Evolutionary conservation across 371 early-diverging fungal genomes (phyloP), one percentile per base, ranked within the genome.

Genomic region (Apophysomyces ossiformis): DNA sequence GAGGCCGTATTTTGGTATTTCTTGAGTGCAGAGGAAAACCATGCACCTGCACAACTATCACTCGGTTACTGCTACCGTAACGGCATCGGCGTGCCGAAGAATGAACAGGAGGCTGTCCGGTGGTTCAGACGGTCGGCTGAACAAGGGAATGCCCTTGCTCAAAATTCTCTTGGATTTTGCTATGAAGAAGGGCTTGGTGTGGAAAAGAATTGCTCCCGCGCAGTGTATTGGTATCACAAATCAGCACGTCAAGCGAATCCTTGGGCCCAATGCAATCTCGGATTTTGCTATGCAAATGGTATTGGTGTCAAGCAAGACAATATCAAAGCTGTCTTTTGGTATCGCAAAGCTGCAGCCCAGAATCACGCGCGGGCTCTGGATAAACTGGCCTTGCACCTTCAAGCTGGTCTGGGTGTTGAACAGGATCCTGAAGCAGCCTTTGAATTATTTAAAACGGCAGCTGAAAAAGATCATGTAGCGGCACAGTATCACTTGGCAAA

Each of bases 51-150:
- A 0, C 89, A 90, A 67, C 85, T 95, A 37, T 88, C 90, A 7
- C 82, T 96, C n/a, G 97, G 94, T 1, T 92, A 93, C 69, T 94
- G 95, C 75, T 90, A 83, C 63, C 79, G 90, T 60, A 89, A 91
- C 60, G 91, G 89, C 37, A 85, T 90, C 62, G 92, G 92, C 37
- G 86, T 90, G 16, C 79, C 84, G 59, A 88, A 88, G 70, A 83
- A 89, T 61, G 84, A 89, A 65, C 70, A 73, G 26, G 82, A 86
- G 57, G 92, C 92, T 7, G 88, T 86, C 57, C 81, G 84, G 60
- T 91, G 89, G 89, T 92, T 90, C 70, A 66, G 83, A 37, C 75
- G 77, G 41, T 81, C 88, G 8, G 92, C 92, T 12, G 74, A 85
- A 64, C 87, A 86, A 71, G 92, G 91, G 11, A 90, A 91, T 63